Base-by-base conservation (phyloP, 805 yeast genomes). In the Ogataea allantospora region DNA sequence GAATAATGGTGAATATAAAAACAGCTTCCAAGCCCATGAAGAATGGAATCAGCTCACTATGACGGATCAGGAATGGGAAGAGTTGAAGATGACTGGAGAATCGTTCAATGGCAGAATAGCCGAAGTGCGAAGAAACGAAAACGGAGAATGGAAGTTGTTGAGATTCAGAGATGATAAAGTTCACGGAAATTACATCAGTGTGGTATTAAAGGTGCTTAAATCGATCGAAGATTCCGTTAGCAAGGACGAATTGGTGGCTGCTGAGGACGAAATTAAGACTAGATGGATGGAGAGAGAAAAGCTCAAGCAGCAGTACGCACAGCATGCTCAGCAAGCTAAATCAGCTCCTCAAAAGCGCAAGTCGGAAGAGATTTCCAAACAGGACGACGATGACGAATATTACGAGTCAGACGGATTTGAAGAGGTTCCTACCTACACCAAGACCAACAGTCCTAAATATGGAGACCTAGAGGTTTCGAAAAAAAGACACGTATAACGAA, bases 111-210 rank as follows among this genome's bases (percentile, higher is more conserved):
- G 89, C 15, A 70, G 98, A 44, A 78, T 95, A 20, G 89, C 81
- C 2, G 99, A 93, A 61, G 88, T 93, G 46, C 71, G 83, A 38
- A 76, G 80, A 55, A 83, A 80, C 44, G 65, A 67, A 16, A 71
- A 73, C 31, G 82, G 83, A 3, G 75, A 72, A 30, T 93, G 99
- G 99, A 77, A 78, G 43, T 71, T 86, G 67, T 60, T 91, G 40
- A 71, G 99, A 43, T 93, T 91, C 61, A 73, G 99, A 57, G 96
- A 93, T 64, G 99, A 93, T 62, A 93, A 93, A 57, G 62, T 75
- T 12, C 82, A 85, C 55, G 98, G 95, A 7, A 93, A 93, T 60
- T 95, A 88, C 60, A 62, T 79, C 11, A 68, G 79, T 9, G 88
- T 86, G 16, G 96, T 89, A 5, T 78, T 78, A 43, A 91, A 84